These are phyloP conservation scores for Hsuehochloa calcarea DNA, from an alignment of 176 grass and related monocot genomes.

Conservation along the genomic window DNA sequence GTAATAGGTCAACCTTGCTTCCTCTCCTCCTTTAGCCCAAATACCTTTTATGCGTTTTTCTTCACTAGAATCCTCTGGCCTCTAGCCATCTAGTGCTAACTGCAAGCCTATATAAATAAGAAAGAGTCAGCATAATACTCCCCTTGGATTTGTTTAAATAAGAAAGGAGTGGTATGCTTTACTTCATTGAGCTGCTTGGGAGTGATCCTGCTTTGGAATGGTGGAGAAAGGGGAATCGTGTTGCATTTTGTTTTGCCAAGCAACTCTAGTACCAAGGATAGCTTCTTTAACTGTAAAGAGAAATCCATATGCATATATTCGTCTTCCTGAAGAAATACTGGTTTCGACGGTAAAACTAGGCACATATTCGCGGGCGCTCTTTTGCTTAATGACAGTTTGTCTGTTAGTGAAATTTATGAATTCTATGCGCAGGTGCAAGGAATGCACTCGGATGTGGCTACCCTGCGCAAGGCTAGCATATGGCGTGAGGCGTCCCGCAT, in stretches of 20 bases:
- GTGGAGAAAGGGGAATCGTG: constrained; percentile 1
- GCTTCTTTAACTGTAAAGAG: not conserved
- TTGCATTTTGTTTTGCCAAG: not conserved
- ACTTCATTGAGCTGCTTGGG: not conserved
- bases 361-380: not conserved
- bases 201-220: not conserved
- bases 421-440: constrained; percentile 69
- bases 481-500: constrained; percentile 79
- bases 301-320: not conserved
- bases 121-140: not conserved
- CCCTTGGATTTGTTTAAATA: not conserved
- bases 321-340: not conserved
- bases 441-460: constrained; percentile 84
- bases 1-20: not conserved
- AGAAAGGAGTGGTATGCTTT: not conserved
- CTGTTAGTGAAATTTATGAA: not conserved
- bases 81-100: not conserved
- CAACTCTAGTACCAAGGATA: not conserved
- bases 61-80: not conserved
- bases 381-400: not conserved
- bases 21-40: not conserved
- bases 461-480: constrained; percentile 64
- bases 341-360: not conserved
- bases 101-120: not conserved
- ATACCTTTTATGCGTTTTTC: not conserved